Evolutionary conservation across 495 filamentous ascomycete genomes (phyloP), one percentile per base, ranked within the genome.

Genomic region (Ascobolus immersus): DNA sequence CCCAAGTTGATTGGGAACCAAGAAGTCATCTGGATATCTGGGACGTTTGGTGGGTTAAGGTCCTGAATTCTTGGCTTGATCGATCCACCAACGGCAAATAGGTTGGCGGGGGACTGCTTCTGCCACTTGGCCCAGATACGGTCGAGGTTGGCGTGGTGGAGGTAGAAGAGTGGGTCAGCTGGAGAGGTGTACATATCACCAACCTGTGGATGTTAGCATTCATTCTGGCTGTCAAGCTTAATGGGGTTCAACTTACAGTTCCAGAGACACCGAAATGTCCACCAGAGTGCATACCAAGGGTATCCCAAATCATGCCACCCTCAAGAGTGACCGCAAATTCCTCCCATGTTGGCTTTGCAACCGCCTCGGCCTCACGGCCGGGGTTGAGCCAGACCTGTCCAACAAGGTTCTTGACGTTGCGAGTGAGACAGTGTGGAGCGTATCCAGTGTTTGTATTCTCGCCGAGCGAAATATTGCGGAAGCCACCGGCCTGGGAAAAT

Each of bases 221-320:
- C n/a, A n/a, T n/a, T n/a, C n/a, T n/a, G n/a, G n/a, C n/a, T n/a
- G n/a, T n/a, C n/a, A n/a, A n/a, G n/a, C n/a, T n/a, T n/a, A n/a
- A n/a, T n/a, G n/a, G n/a, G n/a, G n/a, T n/a, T n/a, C n/a, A n/a
- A n/a, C n/a, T n/a, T n/a, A n/a, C n/a, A n/a, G n/a, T 43, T 1
- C 53, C 48, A 38, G 60, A 71, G 31, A 75, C 64, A 1, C 59
- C 54, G 41, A 62, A 71, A 44, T 79, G 73, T 3, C 70, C 71
- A 2, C 57, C 71, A 5, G 67, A 64, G 41, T 77, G 74, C 1
- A 73, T 62, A 1, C 71, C 68, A 17, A 71, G 51, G 29, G 52
- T 52, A 11, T 55, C 51, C 14, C 53, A 58, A 14, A 51, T 49
- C 31, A 62, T 61, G 15, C 60, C 53, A 13, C 63, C 61, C 27